A percentile compares a stretch with the other conserved stretches of the same genome.
These are phyloP conservation scores for Sanguinoderma infundibulare DNA, from an alignment of 1,284 basidiomycete genomes.

Conservation along the genomic window DNA sequence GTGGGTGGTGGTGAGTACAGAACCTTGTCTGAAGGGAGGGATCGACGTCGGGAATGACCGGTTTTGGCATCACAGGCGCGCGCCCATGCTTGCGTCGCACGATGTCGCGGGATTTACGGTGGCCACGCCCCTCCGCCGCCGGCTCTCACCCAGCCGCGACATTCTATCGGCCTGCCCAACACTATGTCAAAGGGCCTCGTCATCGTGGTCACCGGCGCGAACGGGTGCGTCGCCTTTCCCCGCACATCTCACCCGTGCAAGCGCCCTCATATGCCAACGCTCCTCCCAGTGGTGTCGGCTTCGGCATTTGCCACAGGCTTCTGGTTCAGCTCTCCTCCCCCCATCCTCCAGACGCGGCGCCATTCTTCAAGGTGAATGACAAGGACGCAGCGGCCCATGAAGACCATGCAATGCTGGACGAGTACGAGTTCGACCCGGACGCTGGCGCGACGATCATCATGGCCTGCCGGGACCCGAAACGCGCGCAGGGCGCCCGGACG, in stretches of 20 bases:
- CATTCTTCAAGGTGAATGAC: constrained; percentile 39
- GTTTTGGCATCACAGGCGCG: too few relatives aligned
- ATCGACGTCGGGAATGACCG: too few relatives aligned
- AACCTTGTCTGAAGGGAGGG: too few relatives aligned
- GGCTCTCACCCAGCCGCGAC: too few relatives aligned
- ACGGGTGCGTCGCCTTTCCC: constrained; percentile 49
- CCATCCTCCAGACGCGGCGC: constrained; percentile 52
- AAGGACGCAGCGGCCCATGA: constrained; percentile 1
- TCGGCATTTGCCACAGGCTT: constrained; percentile 84
- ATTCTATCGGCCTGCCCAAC: too few relatives aligned
- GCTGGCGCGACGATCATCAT: constrained; percentile 75
- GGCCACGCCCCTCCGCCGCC: too few relatives aligned
- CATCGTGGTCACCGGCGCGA: constrained; percentile 72
- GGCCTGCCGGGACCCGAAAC: constrained; percentile 74
- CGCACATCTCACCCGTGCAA: neutral
- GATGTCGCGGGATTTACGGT: too few relatives aligned
- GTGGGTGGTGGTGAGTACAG: too few relatives aligned
- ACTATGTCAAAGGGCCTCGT: constrained; percentile 46
- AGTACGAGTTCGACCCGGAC: constrained; percentile 29
- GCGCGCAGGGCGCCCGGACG: constrained; percentile 65
- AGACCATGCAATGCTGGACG: neutral
- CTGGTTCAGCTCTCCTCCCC: constrained; percentile 67
- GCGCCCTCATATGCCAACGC: neutral
- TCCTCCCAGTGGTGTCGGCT: constrained; percentile 75
- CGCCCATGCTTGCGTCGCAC: too few relatives aligned